Evolutionary conservation across 78 protist species (phyloP), one percentile per base, ranked within the genome.

Genomic region (Dictyostelium firmibasis): DNA sequence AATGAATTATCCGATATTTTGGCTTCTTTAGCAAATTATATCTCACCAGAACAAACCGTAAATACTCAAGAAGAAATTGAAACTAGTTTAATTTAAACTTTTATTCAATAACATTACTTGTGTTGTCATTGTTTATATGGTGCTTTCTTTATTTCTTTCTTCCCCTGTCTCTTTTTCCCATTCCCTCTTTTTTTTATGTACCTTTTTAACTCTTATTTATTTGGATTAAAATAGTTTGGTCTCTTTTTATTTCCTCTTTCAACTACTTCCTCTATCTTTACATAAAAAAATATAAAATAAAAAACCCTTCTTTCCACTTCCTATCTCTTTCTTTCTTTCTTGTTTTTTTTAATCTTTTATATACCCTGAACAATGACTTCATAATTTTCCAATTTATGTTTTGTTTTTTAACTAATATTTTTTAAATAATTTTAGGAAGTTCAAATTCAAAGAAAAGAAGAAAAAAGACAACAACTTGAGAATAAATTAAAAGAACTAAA

Each of bases 401-500:
- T 2, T 33, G 0, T 72, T 33, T 31, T 16, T 27, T 27, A 35
- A 35, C 38, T 74, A 74, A 35, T 20, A 20, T 20, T 74, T 74
- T 74, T 35, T 74, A 35, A 31, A 10, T 31, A 31, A 16, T 70
- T 31, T 2, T 31, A 29, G 38, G 27, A 74, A 20, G 81, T 36
- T 8, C 25, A 41, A 67, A 79, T 20, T 7, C 36, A 41, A 44
- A 16, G 36, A 35, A 79, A 47, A 41, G 36, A 31, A 29, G 25
- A 27, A 16, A 78, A 86, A 72, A 78, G 82, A 70, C 27, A 7
- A 4, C 62, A 81, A 18, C 62, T 89, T n/a, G 86, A 81, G 53
- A 81, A 50, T 25, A 89, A 27, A 33, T 75, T 89, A 60, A 67
- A 89, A 89, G 62, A 89, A 70, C 18, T 89, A 13, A 60, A 81